phyloP scores from a whole-genome alignment of 208 protist species.

The Novymonas esmeraldas region DNA sequence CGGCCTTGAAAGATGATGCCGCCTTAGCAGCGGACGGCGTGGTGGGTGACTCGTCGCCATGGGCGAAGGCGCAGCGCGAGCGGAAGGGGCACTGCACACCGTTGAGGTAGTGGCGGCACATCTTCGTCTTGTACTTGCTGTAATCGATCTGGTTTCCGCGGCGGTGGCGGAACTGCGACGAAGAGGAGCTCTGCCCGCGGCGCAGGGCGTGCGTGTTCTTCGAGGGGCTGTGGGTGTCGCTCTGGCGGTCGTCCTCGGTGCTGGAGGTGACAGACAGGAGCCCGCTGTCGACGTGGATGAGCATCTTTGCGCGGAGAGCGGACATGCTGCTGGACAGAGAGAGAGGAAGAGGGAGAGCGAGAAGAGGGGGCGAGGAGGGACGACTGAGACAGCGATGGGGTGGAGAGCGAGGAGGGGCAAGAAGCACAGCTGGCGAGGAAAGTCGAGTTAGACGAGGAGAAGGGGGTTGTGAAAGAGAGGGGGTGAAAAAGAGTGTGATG shows the following conservation, averaged over 20 bases:
- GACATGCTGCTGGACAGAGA: neutral
- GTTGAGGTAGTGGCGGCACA: constrained; percentile 78
- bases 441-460: neutral
- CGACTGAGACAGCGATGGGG: neutral
- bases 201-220: neutral
- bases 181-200: neutral
- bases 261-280: neutral
- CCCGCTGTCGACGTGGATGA: neutral
- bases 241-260: neutral
- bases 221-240: neutral
- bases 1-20: too few relatives aligned
- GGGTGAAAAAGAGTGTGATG: neutral
- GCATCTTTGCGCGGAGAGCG: neutral
- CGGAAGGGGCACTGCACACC: constrained; percentile 76
- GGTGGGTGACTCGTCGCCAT: constrained; percentile 42
- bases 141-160: constrained; percentile 59
- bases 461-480: neutral
- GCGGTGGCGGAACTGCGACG: neutral
- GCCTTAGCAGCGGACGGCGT: neutral
- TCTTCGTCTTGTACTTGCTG: constrained; percentile 83
- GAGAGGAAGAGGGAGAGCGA: neutral
- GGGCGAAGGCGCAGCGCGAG: constrained; percentile 80
- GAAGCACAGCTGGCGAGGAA: too few relatives aligned
- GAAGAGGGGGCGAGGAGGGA: neutral
- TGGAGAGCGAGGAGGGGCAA: neutral